These are phyloP conservation scores for Scalesia atractyloides DNA, from an alignment of 129 eudicot species.

Conservation along the genomic window DNA sequence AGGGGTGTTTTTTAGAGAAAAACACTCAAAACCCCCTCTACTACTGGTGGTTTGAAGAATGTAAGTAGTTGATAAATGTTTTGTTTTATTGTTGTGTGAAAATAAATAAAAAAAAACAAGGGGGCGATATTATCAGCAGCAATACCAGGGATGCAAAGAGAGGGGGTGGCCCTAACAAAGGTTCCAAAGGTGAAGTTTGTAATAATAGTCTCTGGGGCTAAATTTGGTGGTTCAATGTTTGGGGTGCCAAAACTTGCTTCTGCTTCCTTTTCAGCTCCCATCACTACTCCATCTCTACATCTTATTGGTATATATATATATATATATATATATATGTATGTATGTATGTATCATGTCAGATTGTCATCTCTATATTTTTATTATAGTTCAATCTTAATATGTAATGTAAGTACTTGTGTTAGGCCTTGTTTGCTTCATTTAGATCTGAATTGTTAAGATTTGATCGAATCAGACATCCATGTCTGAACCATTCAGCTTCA, in stretches of 20 bases:
- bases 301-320: slow-evolving; percentile 24
- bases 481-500: no score
- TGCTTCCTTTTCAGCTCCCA: slow-evolving; percentile 31
- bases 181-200: slow-evolving; percentile 41
- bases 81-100: background rate
- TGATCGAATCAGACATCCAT: no score
- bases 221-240: slow-evolving; percentile 38
- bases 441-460: no score
- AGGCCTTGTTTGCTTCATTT: no score
- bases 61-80: background rate
- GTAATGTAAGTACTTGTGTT: no score
- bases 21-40: no score
- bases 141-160: slow-evolving; percentile 51
- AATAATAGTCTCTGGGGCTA: slow-evolving; percentile 36
- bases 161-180: slow-evolving; percentile 36
- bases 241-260: slow-evolving; percentile 37
- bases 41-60: no score
- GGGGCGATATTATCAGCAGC: slow-evolving; percentile 43
- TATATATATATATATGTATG: no score
- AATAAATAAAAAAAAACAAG: slow-evolving; percentile 5
- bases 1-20: no score
- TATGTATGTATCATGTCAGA: no score
- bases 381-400: background rate
- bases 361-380: background rate
- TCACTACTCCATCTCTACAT: slow-evolving; percentile 45